phyloP scores from a whole-genome alignment of 169 alveolate genomes.

The Hepatocystis sp. region DNA sequence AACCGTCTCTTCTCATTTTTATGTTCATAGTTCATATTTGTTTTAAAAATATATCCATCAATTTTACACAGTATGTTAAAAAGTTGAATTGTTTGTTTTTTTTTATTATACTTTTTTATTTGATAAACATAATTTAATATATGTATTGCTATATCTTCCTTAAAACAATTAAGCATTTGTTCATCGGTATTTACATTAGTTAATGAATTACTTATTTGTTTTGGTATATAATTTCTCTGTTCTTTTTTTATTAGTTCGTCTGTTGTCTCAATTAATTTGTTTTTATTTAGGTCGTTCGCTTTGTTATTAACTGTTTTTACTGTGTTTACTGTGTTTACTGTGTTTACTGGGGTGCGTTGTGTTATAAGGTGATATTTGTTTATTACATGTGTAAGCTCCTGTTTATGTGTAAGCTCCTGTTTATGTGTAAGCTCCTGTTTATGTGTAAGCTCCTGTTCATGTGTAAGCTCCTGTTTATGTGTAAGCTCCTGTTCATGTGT shows the following conservation, averaged over 20 bases:
- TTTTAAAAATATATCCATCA: slow-evolving; percentile 17
- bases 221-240: background rate
- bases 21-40: background rate
- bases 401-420: background rate
- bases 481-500: no score
- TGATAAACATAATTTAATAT: slow-evolving; percentile 11
- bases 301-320: no score
- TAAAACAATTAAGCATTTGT: slow-evolving; percentile 12
- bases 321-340: no score
- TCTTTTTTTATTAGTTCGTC: background rate
- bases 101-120: no score
- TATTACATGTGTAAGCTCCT: background rate
- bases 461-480: no score
- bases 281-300: background rate
- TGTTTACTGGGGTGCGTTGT: no score
- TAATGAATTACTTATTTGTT: background rate
- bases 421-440: background rate
- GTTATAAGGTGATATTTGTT: slow-evolving; percentile 4
- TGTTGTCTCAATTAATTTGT: background rate
- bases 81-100: background rate
- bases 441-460: background rate
- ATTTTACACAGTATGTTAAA: slow-evolving; percentile 9
- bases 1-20: background rate
- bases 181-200: slow-evolving; percentile 6
- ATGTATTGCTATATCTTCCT: slow-evolving; percentile 30